Conservation (phyloP, 805 yeast species). For the Wickerhamiella cacticola region DNA sequence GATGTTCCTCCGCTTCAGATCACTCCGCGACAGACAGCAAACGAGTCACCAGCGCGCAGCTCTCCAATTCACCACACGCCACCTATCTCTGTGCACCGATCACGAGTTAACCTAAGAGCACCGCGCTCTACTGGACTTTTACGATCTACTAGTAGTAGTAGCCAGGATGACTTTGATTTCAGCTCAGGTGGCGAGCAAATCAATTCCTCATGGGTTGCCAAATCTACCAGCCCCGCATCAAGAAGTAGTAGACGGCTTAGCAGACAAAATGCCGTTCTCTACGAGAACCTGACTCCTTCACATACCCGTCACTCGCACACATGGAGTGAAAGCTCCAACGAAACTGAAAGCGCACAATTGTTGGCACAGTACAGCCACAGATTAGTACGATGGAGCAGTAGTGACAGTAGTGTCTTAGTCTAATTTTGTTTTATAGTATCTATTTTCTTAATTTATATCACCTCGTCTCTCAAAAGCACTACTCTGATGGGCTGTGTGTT, state of each 20-base stretch:
- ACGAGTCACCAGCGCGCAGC: not conserved
- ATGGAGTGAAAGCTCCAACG: not conserved
- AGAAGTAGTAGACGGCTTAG: not conserved
- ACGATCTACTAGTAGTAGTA: not conserved
- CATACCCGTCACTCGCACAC: slow-evolving; percentile 1
- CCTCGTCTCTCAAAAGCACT: not conserved
- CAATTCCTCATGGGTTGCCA: slow-evolving; percentile 1
- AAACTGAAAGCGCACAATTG: not conserved
- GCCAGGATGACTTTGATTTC: not conserved
- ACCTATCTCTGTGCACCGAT: not conserved
- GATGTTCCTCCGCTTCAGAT: slow-evolving; percentile 7
- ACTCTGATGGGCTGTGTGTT: no score
- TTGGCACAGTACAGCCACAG: not conserved
- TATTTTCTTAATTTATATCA: not conserved
- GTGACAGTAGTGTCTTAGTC: not conserved
- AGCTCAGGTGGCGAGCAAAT: not conserved
- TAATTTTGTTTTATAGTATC: not conserved
- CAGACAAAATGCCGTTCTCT: slow-evolving; percentile 4
- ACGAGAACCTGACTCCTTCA: slow-evolving; percentile 3
- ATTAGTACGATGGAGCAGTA: not conserved
- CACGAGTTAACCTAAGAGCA: not conserved
- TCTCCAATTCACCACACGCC: not conserved
- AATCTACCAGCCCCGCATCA: not conserved
- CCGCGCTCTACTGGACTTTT: no score
- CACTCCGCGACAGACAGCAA: not conserved